phyloP scores from a whole-genome alignment of 352 stramenopile genomes.

The Phytophthora tubulina region DNA sequence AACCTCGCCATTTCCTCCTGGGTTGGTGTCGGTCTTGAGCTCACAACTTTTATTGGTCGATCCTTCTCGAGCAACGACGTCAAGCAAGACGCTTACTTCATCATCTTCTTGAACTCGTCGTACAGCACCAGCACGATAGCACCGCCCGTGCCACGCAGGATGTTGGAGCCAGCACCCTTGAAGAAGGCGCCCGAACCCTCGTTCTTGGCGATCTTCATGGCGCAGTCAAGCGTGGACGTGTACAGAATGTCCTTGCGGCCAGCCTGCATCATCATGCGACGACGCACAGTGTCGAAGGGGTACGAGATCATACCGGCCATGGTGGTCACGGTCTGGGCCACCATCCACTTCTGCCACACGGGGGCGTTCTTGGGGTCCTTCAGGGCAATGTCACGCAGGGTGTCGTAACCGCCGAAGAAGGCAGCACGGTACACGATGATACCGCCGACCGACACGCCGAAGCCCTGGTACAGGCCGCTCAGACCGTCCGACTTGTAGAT shows the following conservation, averaged over 20 bases:
- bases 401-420: slow-evolving; percentile 99
- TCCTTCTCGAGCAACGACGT: slow-evolving; percentile 28
- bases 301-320: slow-evolving; percentile 95
- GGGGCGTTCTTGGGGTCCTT: slow-evolving; percentile 87
- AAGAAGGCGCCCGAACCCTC: slow-evolving; percentile 97
- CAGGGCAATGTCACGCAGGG: slow-evolving; percentile 91
- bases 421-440: slow-evolving; percentile 99
- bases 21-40: slow-evolving; percentile 31
- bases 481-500: slow-evolving; percentile 94
- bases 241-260: slow-evolving; percentile 98
- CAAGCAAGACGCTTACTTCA: slow-evolving; percentile 45
- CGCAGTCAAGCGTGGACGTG: slow-evolving; percentile 97
- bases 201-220: slow-evolving; percentile 96
- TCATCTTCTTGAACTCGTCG: slow-evolving; percentile 98
- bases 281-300: slow-evolving; percentile 96
- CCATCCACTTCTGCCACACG: slow-evolving; percentile 92
- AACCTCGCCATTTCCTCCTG: slow-evolving; percentile 49
- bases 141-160: slow-evolving; percentile 98
- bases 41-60: slow-evolving; percentile 18
- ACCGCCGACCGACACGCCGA: slow-evolving; percentile 98
- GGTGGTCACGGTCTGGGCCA: slow-evolving; percentile 93
- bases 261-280: slow-evolving; percentile 98
- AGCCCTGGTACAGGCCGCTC: slow-evolving; percentile 98
- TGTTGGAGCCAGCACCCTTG: slow-evolving; percentile 99
- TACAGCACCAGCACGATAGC: slow-evolving; percentile 99